Percentiles rank a stretch among this genome's conserved stretches.
These are phyloP conservation scores for Atkinsonella texensis DNA, from an alignment of 2,329 filamentous ascomycete genomes.

Conservation along the genomic window DNA sequence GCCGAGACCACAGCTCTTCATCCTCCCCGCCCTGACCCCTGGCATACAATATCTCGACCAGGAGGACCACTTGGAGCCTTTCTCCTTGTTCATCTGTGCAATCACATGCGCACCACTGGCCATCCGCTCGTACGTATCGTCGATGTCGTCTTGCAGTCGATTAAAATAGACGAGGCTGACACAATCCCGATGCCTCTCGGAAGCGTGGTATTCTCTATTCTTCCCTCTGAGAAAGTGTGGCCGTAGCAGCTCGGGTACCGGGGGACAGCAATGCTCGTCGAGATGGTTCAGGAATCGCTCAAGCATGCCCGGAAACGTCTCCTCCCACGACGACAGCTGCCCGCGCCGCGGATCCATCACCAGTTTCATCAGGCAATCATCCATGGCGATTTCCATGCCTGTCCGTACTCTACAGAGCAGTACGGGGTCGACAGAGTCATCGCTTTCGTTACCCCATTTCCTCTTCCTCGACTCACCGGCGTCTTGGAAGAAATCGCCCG, in stretches of 20 bases:
- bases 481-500: not conserved
- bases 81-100: not conserved
- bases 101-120: too few relatives aligned
- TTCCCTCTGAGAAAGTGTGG: not conserved
- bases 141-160: not conserved
- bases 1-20: conserved; percentile 12
- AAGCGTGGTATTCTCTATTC: not conserved
- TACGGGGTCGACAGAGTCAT: not conserved
- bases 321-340: not conserved
- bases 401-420: not conserved
- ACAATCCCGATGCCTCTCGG: not conserved
- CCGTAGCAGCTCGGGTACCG: not conserved
- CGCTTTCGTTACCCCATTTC: not conserved
- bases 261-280: not conserved
- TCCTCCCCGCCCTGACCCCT: conserved; percentile 2
- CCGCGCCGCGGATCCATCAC: not conserved
- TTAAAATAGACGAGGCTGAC: not conserved
- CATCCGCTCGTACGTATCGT: not conserved
- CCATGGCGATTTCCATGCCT: not conserved
- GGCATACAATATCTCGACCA: not conserved
- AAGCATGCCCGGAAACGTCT: conserved; percentile 1
- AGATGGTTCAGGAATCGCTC: conserved; percentile 4
- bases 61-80: not conserved
- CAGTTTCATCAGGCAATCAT: not conserved
- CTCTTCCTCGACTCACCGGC: not conserved